Base-by-base conservation (phyloP, 768 basidiomycete species). In the Chalciporus pseudorubinellus region DNA sequence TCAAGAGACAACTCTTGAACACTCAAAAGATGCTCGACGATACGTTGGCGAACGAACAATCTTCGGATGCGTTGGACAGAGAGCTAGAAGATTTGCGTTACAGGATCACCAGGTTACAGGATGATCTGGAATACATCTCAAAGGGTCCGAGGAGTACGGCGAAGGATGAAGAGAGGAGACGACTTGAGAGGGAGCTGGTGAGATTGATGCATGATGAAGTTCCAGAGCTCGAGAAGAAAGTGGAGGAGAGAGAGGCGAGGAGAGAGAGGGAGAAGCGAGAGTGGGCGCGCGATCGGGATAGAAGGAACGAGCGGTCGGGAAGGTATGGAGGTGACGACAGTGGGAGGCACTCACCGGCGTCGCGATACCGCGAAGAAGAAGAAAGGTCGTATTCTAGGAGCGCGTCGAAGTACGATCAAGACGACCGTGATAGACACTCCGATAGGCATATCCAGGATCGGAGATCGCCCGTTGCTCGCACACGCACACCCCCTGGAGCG, bases 61-160 rank as follows among this genome's bases (percentile, higher is more conserved):
- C 95, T 53, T 94, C 98, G 61, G 94, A 97, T 50, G 87, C 79
- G 44, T 76, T 99, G n/a, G 91, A 95, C 48, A 79, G 86, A 40
- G 97, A 98, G 70, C 78, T 97, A 72, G 81, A 86, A 7, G 91
- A 95, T 57, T 73, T 99, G 42, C 83, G 82, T 39, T 92, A 91
- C 62, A 81, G 87, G 24, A 92, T 97, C 41, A 83, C 84, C 63
- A 76, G 94, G 19, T 79, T 99, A 4, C 86, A 91, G 63, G 92
- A 97, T 44, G 95, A 98, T 67, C 74, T 99, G 26, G 93, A 97
- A 38, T 90, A 94, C 57, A 83, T 85, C 47, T 81, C 84, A 2
- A 82, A 86, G 7, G 89, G 92, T 0, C 83, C 92, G 1, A 78
- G 84, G 51, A 81, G 83, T 3, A 65, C 74, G 10, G 77, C 80